These are phyloP conservation scores for Termitomyces sp. DNA, from an alignment of 768 basidiomycete species.

Conservation along the genomic window DNA sequence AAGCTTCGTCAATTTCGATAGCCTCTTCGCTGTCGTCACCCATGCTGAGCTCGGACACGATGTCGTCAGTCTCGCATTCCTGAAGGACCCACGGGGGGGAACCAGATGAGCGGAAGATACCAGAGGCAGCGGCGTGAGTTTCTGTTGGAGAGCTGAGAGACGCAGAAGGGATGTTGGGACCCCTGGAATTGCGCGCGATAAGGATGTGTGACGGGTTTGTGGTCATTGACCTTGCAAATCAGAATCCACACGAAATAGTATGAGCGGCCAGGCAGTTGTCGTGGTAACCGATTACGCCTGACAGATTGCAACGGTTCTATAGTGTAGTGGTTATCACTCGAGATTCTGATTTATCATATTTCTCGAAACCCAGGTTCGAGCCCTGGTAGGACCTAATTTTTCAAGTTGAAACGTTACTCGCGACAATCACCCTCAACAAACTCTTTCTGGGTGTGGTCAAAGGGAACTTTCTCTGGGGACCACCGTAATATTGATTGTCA, in stretches of 20 bases:
- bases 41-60: conserved; percentile 61
- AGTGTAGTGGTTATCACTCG: conserved; percentile 19
- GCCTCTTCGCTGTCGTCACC: conserved; percentile 61
- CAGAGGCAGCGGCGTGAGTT: conserved; percentile 82
- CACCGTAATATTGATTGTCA: too few species aligned
- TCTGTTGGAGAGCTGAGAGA: conserved; percentile 81
- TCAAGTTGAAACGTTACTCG: too few species aligned
- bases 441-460: too few species aligned
- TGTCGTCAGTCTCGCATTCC: conserved; percentile 65
- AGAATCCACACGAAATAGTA: too few species aligned
- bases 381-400: conserved; percentile 38
- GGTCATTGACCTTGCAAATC: conserved; percentile 30
- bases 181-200: conserved; percentile 80
- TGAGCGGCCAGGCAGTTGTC: too few species aligned
- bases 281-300: too few species aligned
- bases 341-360: conserved; percentile 26
- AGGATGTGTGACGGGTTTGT: conserved; percentile 85
- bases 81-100: conserved; percentile 79
- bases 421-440: too few species aligned
- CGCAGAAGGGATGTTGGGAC: conserved; percentile 69
- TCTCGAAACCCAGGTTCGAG: conserved; percentile 43
- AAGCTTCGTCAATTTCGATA: conserved; percentile 79
- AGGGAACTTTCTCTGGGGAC: too few species aligned
- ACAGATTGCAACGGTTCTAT: conserved; percentile 23
- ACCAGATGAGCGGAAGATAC: conserved; percentile 76